Conservation (phyloP, 495 filamentous ascomycete species). For the Neohortaea acidophila region DNA sequence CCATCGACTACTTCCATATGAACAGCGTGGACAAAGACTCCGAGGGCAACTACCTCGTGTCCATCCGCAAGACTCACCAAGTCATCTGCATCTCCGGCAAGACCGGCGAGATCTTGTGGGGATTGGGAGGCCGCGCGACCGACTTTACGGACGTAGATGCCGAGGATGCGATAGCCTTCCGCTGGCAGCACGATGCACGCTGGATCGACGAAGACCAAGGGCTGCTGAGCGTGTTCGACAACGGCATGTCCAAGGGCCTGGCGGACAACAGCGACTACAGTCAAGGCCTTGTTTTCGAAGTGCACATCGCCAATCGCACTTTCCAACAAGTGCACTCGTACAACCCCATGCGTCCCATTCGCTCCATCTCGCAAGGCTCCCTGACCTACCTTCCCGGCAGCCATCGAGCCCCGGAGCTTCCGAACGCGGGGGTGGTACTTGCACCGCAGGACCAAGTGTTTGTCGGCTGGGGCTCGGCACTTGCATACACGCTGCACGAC, state of each 20-base stretch:
- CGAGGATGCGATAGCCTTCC: slow-evolving; percentile 13
- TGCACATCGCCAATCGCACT: slow-evolving; percentile 11
- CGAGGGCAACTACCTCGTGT: slow-evolving; percentile 16
- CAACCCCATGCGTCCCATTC: slow-evolving; percentile 2
- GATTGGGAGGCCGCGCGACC: slow-evolving; percentile 14
- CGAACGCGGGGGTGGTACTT: too few species aligned
- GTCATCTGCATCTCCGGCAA: slow-evolving; percentile 13
- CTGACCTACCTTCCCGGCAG: slow-evolving; percentile 9
- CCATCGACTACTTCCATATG: slow-evolving; percentile 20
- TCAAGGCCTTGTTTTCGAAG: slow-evolving; percentile 4
- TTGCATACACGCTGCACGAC: slow-evolving; percentile 7
- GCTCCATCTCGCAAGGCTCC: slow-evolving; percentile 14
- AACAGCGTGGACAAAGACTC: slow-evolving; percentile 21
- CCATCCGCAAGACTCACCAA: slow-evolving; percentile 10
- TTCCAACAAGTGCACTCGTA: slow-evolving; percentile 7
- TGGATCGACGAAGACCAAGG: slow-evolving; percentile 6
- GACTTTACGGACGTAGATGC: slow-evolving; percentile 8
- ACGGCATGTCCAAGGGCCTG: slow-evolving; percentile 1
- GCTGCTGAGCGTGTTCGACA: slow-evolving; percentile 14
- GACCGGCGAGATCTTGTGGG: slow-evolving; percentile 16
- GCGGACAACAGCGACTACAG: background rate
- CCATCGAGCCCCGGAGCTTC: background rate
- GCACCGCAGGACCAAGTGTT: slow-evolving; percentile 7
- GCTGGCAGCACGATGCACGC: slow-evolving; percentile 18
- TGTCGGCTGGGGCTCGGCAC: slow-evolving; percentile 8